Evolutionary conservation across 75 land plant species (phyloP).

Genomic region (Adiantum capillusveneris): DNA sequence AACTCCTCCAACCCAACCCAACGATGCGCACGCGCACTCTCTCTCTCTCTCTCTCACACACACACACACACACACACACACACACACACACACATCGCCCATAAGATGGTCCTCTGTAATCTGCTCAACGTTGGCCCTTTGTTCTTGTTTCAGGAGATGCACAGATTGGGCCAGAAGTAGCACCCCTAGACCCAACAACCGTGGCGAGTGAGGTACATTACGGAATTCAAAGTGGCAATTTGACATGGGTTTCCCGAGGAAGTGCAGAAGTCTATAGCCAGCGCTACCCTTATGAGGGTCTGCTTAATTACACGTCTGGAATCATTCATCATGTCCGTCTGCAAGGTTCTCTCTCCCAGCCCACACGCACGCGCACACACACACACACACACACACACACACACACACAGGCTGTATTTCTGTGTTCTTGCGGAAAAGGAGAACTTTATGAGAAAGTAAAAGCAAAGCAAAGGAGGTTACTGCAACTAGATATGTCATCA

Average conservation of each 20-base stretch:
- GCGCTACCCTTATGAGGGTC: conserved; percentile 73
- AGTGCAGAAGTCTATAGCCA: conserved; percentile 67
- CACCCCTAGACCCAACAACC: conserved; percentile 49
- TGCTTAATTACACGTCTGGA: conserved; percentile 89
- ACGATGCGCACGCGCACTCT: too few species aligned
- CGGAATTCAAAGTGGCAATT: conserved; percentile 23
- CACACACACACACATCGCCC: too few species aligned
- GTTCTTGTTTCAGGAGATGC: conserved; percentile 64
- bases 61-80: too few species aligned
- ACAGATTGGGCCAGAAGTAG: conserved; percentile 60
- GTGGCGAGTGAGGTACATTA: conserved; percentile 65
- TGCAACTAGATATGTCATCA: too few species aligned
- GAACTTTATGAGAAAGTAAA: too few species aligned
- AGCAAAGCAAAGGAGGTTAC: too few species aligned
- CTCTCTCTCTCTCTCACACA: too few species aligned
- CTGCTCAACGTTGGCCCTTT: too few species aligned
- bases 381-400: not conserved
- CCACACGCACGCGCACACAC: not conserved
- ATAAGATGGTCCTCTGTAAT: too few species aligned
- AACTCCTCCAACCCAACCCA: not conserved
- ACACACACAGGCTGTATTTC: too few species aligned
- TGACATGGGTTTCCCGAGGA: conserved; percentile 33
- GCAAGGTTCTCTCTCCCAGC: conserved; percentile 25
- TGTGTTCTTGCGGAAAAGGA: too few species aligned
- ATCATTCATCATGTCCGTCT: conserved; percentile 90